These are phyloP conservation scores for Coprinopsis strossmayeri DNA, from an alignment of 768 basidiomycete genomes.

Conservation along the genomic window DNA sequence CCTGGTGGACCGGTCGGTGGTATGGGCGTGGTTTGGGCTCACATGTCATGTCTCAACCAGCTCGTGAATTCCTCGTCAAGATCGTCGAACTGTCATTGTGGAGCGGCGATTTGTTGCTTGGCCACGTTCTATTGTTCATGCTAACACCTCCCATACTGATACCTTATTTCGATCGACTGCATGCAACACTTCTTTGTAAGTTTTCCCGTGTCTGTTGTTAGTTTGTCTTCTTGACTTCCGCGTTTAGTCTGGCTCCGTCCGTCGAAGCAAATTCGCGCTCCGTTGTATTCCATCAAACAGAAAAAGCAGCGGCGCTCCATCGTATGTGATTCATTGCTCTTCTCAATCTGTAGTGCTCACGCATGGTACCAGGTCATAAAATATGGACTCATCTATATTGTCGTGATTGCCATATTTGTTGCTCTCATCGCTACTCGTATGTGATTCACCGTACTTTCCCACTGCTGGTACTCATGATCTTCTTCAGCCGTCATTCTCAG, in stretches of 20 bases:
- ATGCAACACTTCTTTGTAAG: conserved; percentile 88
- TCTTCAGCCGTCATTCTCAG: conserved; percentile 55
- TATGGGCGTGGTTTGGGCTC: conserved; percentile 89
- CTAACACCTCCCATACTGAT: conserved; percentile 82
- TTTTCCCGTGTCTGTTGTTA: conserved; percentile 13
- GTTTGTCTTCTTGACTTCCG: conserved; percentile 15
- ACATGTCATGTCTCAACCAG: conserved; percentile 95
- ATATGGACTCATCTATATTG: conserved; percentile 74
- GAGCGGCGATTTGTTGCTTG: conserved; percentile 89
- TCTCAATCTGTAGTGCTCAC: conserved; percentile 4
- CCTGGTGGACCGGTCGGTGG: conserved; percentile 99
- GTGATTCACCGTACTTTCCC: conserved; percentile 23
- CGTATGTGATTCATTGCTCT: conserved; percentile 39
- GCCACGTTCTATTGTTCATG: conserved; percentile 85
- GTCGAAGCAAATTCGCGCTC: conserved; percentile 90
- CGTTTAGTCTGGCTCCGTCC: conserved; percentile 86
- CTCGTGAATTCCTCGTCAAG: conserved; percentile 96
- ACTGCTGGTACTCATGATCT: conserved; percentile 8
- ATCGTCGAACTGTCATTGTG: conserved; percentile 93
- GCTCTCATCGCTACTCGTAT: conserved; percentile 74
- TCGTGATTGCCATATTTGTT: conserved; percentile 62
- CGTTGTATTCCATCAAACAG: conserved; percentile 86
- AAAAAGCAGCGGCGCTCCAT: conserved; percentile 87
- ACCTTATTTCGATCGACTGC: conserved; percentile 87
- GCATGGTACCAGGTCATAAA: conserved; percentile 57